Conservation (phyloP, 768 basidiomycete genomes). For the Serendipita sp. region DNA sequence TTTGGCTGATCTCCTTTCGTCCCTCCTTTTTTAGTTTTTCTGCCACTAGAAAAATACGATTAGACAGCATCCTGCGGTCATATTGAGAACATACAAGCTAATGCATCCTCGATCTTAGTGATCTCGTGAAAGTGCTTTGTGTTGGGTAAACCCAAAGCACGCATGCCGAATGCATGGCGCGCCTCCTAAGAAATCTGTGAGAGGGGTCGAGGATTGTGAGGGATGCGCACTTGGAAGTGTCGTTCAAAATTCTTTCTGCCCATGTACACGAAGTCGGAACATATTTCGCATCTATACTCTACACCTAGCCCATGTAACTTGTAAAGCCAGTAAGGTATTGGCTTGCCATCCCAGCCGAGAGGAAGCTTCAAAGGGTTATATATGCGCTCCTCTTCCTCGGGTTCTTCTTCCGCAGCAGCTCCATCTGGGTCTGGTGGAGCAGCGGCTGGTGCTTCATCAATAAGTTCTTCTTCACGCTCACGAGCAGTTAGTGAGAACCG, state of each 20-base stretch:
- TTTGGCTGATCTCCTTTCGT: constrained; percentile 79
- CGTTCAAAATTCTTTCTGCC: constrained; percentile 93
- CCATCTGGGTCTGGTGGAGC: constrained; percentile 32
- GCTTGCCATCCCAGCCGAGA: constrained; percentile 95
- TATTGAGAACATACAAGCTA: constrained; percentile 50
- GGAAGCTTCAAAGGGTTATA: constrained; percentile 97
- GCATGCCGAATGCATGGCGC: constrained; percentile 95
- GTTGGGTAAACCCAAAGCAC: constrained; percentile 88
- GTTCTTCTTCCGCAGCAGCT: constrained; percentile 43
- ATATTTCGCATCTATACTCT: constrained; percentile 94
- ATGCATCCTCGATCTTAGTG: constrained; percentile 89
- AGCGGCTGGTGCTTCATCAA: constrained; percentile 43
- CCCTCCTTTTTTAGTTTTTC: constrained; percentile 97
- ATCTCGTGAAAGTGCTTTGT: constrained; percentile 99
- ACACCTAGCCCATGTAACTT: constrained; percentile 97
- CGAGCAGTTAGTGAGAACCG: constrained; percentile 92
- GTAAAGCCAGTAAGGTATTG: constrained; percentile 97
- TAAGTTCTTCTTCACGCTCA: constrained; percentile 84
- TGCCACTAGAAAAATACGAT: constrained; percentile 41
- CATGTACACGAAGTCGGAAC: constrained; percentile 93
- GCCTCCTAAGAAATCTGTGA: constrained; percentile 45
- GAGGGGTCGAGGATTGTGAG: constrained; percentile 10
- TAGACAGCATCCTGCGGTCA: background rate
- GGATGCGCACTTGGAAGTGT: constrained; percentile 64
- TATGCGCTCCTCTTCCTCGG: constrained; percentile 89